Evolutionary conservation across 495 filamentous ascomycete genomes (phyloP).

Genomic region (Aspergillus baeticus): DNA sequence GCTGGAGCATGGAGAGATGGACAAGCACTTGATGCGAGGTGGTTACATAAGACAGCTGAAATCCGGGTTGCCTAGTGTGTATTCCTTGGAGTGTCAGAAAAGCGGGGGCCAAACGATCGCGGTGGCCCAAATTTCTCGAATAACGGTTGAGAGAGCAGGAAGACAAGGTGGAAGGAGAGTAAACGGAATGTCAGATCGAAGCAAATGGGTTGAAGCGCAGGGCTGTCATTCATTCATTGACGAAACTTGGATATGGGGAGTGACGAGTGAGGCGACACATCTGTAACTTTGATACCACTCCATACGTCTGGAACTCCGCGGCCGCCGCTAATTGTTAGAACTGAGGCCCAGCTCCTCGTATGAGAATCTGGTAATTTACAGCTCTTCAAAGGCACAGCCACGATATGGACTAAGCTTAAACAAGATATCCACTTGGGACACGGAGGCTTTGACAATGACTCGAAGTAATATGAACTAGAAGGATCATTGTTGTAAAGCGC

Average conservation of each 20-base stretch:
- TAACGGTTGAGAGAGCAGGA: neutral
- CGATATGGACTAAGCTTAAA: too few species aligned
- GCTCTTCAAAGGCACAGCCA: too few species aligned
- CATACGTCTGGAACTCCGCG: neutral
- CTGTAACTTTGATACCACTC: neutral
- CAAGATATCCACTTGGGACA: too few species aligned
- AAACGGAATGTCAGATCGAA: neutral
- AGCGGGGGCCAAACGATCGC: neutral
- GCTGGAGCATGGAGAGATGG: constrained; percentile 13
- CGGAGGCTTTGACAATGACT: too few species aligned
- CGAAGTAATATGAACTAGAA: too few species aligned
- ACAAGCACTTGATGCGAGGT: constrained; percentile 2
- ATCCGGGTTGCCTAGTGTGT: constrained; percentile 1
- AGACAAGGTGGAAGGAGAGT: neutral
- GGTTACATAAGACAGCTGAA: constrained; percentile 5
- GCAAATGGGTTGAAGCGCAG: neutral
- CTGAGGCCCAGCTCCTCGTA: too few species aligned
- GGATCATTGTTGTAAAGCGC: too few species aligned
- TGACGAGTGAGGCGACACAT: neutral
- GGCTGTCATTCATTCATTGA: neutral
- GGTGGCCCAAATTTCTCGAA: neutral
- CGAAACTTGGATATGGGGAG: neutral
- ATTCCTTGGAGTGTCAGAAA: neutral
- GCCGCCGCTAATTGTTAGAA: too few species aligned
- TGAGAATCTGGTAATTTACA: too few species aligned